Evolutionary conservation across 805 yeast species (phyloP).

Genomic region (Saccharomyces eubayanus): DNA sequence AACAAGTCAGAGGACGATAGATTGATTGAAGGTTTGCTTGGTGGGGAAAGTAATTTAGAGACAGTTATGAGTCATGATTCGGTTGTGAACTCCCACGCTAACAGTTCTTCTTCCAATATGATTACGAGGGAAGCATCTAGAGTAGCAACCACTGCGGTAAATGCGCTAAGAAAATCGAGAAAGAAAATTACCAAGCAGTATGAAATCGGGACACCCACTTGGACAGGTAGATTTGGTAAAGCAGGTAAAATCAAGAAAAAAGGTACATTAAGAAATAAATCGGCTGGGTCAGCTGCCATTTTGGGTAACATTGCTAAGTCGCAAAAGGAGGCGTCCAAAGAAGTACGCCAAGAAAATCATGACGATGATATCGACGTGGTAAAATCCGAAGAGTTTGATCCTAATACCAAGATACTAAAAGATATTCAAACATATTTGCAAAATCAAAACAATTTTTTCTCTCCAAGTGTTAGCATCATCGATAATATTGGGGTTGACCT

Average conservation of each 20-base stretch:
- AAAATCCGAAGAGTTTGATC: neutral
- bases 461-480: slow-evolving; percentile 44
- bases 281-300: slow-evolving; percentile 18
- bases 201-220: slow-evolving; percentile 78
- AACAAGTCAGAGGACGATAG: slow-evolving; percentile 46
- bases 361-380: neutral
- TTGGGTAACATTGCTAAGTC: slow-evolving; percentile 19
- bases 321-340: slow-evolving; percentile 9
- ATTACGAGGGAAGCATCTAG: slow-evolving; percentile 56
- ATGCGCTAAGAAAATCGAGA: slow-evolving; percentile 50
- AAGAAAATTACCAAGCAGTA: slow-evolving; percentile 30
- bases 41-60: slow-evolving; percentile 56
- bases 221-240: slow-evolving; percentile 88
- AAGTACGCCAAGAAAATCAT: slow-evolving; percentile 2
- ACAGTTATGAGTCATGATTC: slow-evolving; percentile 74
- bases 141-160: slow-evolving; percentile 45
- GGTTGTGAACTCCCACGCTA: slow-evolving; percentile 45
- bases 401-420: slow-evolving; percentile 3
- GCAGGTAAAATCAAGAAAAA: slow-evolving; percentile 53
- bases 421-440: slow-evolving; percentile 35
- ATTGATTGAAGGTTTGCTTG: slow-evolving; percentile 67
- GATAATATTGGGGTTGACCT: slow-evolving; percentile 33
- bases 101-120: slow-evolving; percentile 20
- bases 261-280: slow-evolving; percentile 1
- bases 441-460: slow-evolving; percentile 32